A percentile compares a stretch with the other conserved stretches of the same genome.
These are phyloP conservation scores for Stephania yunnanensis DNA, from an alignment of 164 flowering plant species.

Conservation along the genomic window DNA sequence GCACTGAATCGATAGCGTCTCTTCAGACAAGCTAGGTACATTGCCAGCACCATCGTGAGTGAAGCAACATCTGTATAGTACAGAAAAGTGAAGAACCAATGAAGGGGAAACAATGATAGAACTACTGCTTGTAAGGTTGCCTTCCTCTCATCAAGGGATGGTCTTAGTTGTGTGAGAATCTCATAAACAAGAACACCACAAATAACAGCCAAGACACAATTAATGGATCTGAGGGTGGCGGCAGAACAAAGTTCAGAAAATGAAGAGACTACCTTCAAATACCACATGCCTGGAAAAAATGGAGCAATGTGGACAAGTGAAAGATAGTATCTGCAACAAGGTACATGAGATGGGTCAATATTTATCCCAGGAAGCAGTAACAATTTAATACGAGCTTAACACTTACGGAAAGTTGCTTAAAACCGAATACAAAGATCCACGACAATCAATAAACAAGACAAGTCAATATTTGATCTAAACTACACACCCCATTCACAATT, in stretches of 20 bases:
- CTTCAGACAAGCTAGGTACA: constrained; percentile 74
- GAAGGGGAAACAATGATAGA: constrained; percentile 71
- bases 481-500: too few species aligned
- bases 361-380: too few species aligned
- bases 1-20: constrained; percentile 61
- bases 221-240: constrained; percentile 63
- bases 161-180: constrained; percentile 52
- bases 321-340: constrained; percentile 84
- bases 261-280: constrained; percentile 27
- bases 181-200: constrained; percentile 70
- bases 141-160: constrained; percentile 47
- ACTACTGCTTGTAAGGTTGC: constrained; percentile 58
- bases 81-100: constrained; percentile 91
- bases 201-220: constrained; percentile 59
- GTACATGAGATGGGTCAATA: neutral
- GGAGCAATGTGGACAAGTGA: constrained; percentile 84
- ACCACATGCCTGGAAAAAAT: constrained; percentile 66
- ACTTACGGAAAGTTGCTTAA: too few species aligned
- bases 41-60: constrained; percentile 66
- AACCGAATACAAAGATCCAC: too few species aligned
- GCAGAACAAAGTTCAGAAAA: constrained; percentile 56
- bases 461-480: too few species aligned
- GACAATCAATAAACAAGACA: too few species aligned
- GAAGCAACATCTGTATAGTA: constrained; percentile 97
- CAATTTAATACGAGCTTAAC: too few species aligned